Conservation (phyloP, 2,329 filamentous ascomycete genomes). For the Sclerotinia borealis region DNA sequence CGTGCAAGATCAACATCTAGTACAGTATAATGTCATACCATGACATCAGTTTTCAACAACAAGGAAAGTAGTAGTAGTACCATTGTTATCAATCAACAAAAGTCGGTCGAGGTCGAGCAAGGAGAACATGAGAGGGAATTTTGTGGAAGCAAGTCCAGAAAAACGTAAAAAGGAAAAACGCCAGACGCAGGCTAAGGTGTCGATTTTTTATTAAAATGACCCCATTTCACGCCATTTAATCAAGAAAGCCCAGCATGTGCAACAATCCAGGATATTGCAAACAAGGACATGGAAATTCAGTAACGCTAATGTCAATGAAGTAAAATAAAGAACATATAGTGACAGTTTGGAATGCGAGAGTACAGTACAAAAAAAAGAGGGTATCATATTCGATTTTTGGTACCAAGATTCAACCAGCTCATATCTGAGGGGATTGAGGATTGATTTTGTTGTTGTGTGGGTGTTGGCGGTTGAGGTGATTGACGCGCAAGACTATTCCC, state of each 20-base stretch:
- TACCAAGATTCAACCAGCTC: constrained; percentile 72
- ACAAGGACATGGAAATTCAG: constrained; percentile 1
- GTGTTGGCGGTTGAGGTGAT: constrained; percentile 18
- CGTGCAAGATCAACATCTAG: constrained; percentile 2
- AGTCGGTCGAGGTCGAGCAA: not conserved
- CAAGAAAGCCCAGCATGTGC: constrained; percentile 5
- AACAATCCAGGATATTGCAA: constrained; percentile 8
- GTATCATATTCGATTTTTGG: constrained; percentile 22
- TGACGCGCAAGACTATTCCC: constrained; percentile 23
- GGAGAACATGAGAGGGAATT: constrained; percentile 1
- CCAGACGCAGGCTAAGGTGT: not conserved
- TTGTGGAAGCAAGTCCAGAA: not conserved
- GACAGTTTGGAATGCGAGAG: constrained; percentile 3
- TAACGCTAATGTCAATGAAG: constrained; percentile 6
- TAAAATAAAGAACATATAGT: constrained; percentile 5
- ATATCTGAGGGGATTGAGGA: constrained; percentile 48
- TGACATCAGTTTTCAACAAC: not conserved
- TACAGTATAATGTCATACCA: constrained; percentile 4
- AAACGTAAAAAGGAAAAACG: not conserved
- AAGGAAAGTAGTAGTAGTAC: not conserved
- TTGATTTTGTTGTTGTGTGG: constrained; percentile 11
- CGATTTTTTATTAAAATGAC: not conserved
- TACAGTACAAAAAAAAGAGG: constrained; percentile 5
- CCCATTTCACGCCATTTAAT: constrained; percentile 2
- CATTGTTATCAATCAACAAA: not conserved